Evolutionary conservation across 176 grass and related monocot genomes (phyloP), one percentile per base, ranked within the genome.

Genomic region (Saccharum officinarum): DNA sequence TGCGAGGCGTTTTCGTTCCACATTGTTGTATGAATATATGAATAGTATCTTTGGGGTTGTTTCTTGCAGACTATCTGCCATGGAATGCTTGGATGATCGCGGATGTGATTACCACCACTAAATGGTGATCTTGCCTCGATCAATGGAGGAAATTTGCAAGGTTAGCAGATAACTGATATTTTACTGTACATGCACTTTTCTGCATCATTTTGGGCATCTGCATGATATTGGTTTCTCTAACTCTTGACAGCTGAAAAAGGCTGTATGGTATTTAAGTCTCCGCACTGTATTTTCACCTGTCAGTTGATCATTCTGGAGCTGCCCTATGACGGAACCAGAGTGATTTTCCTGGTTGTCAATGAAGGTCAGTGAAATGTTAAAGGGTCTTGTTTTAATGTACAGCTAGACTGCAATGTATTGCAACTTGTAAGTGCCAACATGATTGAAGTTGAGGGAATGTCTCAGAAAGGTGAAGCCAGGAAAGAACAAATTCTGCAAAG

Each of bases 11-110:
- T 55, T 42, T 38, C 4, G 13, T 42, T 57, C 22, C 34, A 8
- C 5, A 33, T 77, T 77, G 34, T 15, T 68, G 73, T 20, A 67
- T 67, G 73, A 30, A 61, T 61, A 59, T 55, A 55, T 55, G 18
- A 61, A 72, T 49, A 30, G 14, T 41, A n/a, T 52, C 42, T 42
- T 81, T 52, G 23, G 10, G 69, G 10, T 42, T 55, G 77, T 67
- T 81, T 34, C 69, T 80, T 81, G 85, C 59, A 81, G 77, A 11
- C n/a, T 57, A 49, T 36, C 25, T 40, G 33, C 77, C 57, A 81
- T 67, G 69, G 68, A 72, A 73, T 63, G n/a, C n/a, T 52, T 54
- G 22, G 69, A 52, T 75, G 42, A 33, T 8, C 16, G 5, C 0
- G 4, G 44, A 75, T 78, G 33, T 44, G n/a, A 66, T 74, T 73